Base-by-base conservation (phyloP, 768 basidiomycete species). In the Lentinula lateritia region DNA sequence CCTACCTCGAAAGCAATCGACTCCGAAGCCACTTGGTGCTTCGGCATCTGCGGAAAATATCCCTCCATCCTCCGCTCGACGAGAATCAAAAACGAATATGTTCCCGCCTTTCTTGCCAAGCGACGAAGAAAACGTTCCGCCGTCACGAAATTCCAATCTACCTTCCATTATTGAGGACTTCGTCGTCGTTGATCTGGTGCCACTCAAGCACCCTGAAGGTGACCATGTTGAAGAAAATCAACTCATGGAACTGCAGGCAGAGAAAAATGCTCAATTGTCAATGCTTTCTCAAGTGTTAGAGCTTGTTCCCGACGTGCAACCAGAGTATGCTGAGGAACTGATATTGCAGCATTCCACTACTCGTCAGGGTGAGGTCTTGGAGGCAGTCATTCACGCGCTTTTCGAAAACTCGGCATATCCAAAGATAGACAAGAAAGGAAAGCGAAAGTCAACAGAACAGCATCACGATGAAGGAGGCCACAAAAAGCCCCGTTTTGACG, bases 331-430 rank as follows among this genome's bases (percentile, higher is more conserved):
- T 12, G 68, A 77, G 23, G 63, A 69, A 1, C 81, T 90, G 36
- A 67, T 90, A 35, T 71, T 76, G 41, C 68, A 76, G 48, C 74
- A 81, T 63, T 68, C 80, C 34, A 72, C 34, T 42, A 45, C 75
- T 4, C 66, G 71, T 4, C 71, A 75, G 46, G 73, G 75, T 0
- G 64, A 74, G 13, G 78, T 83, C 45, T 76, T 84, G 41, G 81
- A 88, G 66, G 71, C 72, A 6, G 81, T 88, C 0, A 64, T 93
- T 8, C 83, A 89, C 54, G 65, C 72, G 7, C 77, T 92, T 0
- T 83, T 92, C 54, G 90, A 92, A 62, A 75, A 85, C 61, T 73
- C 81, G 0, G 66, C 71, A 13, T 90, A 90, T 66, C 89, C 89
- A 0, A 85, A 78, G 62, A 71, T 76, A 3, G 76, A 77, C 16